Evolutionary conservation across 805 yeast species (phyloP).

Genomic region (Dipodascus geniculatus): DNA sequence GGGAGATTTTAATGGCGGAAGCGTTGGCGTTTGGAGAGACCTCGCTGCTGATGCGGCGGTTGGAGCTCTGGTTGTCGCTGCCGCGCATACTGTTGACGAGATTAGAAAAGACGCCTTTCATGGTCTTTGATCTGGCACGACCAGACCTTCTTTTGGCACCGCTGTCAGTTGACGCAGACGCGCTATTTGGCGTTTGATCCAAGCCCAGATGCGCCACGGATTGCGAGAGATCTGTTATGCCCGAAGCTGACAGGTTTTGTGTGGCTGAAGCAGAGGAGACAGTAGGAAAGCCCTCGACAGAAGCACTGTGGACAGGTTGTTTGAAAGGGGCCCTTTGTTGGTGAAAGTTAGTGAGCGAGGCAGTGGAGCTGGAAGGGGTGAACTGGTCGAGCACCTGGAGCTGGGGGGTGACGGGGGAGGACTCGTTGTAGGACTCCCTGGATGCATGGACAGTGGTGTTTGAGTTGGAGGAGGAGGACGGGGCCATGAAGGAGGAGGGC

Average conservation of each 20-base stretch:
- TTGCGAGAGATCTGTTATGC: conserved; percentile 1
- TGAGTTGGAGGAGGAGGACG: not conserved
- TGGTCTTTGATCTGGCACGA: conserved; percentile 3
- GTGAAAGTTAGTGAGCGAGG: not conserved
- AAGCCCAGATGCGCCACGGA: not conserved
- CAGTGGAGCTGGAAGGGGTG: conserved; percentile 1
- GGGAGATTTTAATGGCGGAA: conserved; percentile 47
- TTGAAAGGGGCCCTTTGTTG: conserved; percentile 1
- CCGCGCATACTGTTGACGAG: conserved; percentile 15
- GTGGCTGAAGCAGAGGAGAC: conserved; percentile 3
- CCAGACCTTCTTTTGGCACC: conserved; percentile 4
- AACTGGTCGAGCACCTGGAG: conserved; percentile 1
- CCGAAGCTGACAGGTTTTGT: not conserved
- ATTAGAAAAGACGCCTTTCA: conserved; percentile 17
- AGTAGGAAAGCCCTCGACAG: conserved; percentile 3
- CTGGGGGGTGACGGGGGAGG: conserved; percentile 2
- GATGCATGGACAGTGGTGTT: not conserved
- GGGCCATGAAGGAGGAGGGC: not conserved
- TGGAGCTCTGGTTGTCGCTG: conserved; percentile 1
- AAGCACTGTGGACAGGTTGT: not conserved
- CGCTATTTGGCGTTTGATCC: conserved; percentile 4
- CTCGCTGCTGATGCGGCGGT: conserved; percentile 1
- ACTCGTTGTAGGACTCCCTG: not conserved
- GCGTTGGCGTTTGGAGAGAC: conserved; percentile 5
- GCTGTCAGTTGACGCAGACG: conserved; percentile 1